Evolutionary conservation across 306 rosid genomes (phyloP).

Genomic region (Arachis hypogaea): DNA sequence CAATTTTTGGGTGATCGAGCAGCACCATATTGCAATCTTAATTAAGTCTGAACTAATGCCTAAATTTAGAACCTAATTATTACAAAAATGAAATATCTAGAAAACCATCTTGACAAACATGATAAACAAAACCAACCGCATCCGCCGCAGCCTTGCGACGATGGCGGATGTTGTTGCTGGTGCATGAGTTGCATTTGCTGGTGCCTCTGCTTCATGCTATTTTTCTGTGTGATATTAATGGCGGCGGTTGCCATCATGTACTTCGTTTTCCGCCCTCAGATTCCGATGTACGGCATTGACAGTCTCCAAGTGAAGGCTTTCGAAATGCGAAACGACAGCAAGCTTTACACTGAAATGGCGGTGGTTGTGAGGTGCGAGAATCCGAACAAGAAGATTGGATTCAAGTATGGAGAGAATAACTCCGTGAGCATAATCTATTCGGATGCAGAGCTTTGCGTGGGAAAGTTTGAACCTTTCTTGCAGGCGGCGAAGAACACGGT

Average conservation of each 20-base stretch:
- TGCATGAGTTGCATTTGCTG: conserved; percentile 1
- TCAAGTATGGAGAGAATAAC: conserved; percentile 42
- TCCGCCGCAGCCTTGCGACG: conserved; percentile 1
- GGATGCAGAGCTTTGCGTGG: conserved; percentile 34
- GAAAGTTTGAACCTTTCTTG: conserved; percentile 43
- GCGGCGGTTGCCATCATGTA: neutral
- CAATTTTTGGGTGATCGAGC: too few species aligned
- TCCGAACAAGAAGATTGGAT: conserved; percentile 46
- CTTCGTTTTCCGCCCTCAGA: conserved; percentile 30
- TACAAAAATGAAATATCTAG: neutral
- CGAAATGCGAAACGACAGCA: conserved; percentile 7
- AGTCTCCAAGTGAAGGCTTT: conserved; percentile 38
- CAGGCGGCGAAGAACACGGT: conserved; percentile 49
- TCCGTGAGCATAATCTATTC: conserved; percentile 36
- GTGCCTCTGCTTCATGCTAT: neutral
- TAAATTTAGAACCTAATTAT: conserved; percentile 24
- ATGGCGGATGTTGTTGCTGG: conserved; percentile 4
- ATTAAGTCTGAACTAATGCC: conserved; percentile 1
- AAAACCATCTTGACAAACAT: conserved; percentile 13
- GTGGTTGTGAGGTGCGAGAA: conserved; percentile 48
- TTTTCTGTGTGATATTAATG: conserved; percentile 28
- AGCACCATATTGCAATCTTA: neutral
- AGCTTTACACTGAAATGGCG: conserved; percentile 34
- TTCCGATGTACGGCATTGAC: conserved; percentile 48
- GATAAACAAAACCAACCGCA: neutral